Evolutionary conservation across 306 rosid genomes (phyloP).

Genomic region (Quercus alba): DNA sequence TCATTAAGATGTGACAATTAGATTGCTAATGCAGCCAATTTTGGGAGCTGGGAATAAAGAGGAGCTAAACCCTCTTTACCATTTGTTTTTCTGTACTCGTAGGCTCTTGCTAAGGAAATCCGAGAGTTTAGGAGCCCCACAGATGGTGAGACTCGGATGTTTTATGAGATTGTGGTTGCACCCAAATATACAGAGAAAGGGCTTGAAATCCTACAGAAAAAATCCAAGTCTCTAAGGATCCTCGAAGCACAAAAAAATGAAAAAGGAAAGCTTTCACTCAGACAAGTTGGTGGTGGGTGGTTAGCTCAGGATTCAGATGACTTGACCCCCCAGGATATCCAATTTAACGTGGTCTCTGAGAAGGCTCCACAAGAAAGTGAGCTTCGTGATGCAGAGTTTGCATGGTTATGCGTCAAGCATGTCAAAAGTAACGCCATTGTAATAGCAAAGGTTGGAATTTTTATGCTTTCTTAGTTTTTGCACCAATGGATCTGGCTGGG

Average conservation of each 20-base stretch:
- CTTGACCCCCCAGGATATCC: slow-evolving; percentile 61
- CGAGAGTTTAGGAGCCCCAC: slow-evolving; percentile 90
- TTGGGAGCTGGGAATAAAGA: not conserved
- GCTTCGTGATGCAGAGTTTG: slow-evolving; percentile 75
- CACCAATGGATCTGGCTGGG: not conserved
- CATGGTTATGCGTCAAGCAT: slow-evolving; percentile 91
- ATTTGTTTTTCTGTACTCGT: not conserved
- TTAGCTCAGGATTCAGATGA: slow-evolving; percentile 90
- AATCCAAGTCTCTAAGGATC: slow-evolving; percentile 80
- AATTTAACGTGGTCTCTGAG: slow-evolving; percentile 56
- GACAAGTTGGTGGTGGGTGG: slow-evolving; percentile 98
- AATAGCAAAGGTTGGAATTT: slow-evolving; percentile 63
- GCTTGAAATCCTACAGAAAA: slow-evolving; percentile 81
- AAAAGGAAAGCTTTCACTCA: slow-evolving; percentile 83
- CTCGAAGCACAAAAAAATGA: slow-evolving; percentile 72
- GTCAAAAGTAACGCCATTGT: slow-evolving; percentile 96
- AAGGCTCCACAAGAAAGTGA: slow-evolving; percentile 58
- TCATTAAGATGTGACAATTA: not conserved
- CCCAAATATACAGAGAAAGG: slow-evolving; percentile 83
- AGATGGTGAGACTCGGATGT: slow-evolving; percentile 93
- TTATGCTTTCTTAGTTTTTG: not conserved
- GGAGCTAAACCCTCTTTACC: not conserved
- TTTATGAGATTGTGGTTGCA: slow-evolving; percentile 96
- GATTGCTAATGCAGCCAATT: not conserved
- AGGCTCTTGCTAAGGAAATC: slow-evolving; percentile 89